Conservation (phyloP, 2,329 filamentous ascomycete species). For the Diaporthe citri region DNA sequence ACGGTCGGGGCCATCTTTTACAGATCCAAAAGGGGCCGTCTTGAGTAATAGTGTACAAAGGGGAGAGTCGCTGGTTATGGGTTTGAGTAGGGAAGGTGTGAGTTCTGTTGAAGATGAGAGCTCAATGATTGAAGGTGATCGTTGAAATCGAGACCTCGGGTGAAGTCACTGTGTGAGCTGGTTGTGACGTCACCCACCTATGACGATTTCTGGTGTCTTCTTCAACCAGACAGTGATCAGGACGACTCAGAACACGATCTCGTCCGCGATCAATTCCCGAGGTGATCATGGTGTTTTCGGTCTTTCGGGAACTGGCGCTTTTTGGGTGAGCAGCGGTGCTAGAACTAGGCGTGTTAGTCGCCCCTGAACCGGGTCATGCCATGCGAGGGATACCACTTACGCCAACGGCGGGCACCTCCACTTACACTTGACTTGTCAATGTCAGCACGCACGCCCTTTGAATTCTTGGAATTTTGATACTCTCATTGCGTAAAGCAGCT, state of each 20-base stretch:
- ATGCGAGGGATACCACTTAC: background rate
- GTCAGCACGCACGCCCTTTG: background rate
- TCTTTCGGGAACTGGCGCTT: background rate
- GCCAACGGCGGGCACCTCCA: background rate
- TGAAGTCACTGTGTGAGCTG: background rate
- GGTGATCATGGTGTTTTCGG: background rate
- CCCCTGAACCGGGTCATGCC: background rate
- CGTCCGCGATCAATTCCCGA: background rate
- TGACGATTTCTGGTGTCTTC: background rate
- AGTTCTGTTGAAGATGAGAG: background rate
- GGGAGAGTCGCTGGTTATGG: background rate
- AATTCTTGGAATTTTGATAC: background rate
- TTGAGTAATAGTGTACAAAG: background rate
- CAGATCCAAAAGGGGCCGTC: background rate
- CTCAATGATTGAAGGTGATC: background rate
- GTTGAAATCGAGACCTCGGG: background rate
- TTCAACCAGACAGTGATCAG: background rate
- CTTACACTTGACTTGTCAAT: background rate
- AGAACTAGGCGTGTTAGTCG: background rate
- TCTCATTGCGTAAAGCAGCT: background rate
- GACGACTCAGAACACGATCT: background rate
- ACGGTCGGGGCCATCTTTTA: conserved; percentile 60
- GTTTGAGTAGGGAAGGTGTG: background rate
- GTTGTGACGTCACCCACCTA: conserved; percentile 34
- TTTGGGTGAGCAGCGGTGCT: background rate